Evolutionary conservation across 2,329 filamentous ascomycete species (phyloP).

Genomic region (Neofusicoccum parvum): DNA sequence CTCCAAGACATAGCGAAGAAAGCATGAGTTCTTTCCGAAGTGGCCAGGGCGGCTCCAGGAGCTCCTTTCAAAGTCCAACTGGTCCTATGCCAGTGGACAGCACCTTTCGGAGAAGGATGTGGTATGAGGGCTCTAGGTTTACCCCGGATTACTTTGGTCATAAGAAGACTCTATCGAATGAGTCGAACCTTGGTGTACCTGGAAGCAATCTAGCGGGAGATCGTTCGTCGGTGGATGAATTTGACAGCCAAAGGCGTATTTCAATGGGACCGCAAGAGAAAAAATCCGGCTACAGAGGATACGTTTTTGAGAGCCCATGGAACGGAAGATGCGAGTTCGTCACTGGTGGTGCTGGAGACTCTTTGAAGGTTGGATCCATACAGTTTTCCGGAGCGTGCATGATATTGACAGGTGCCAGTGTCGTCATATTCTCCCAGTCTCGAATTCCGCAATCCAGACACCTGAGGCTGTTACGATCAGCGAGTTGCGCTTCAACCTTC

Average conservation of each 20-base stretch:
- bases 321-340: slow-evolving; percentile 83
- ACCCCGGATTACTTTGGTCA: slow-evolving; percentile 44
- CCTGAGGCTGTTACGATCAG: slow-evolving; percentile 61
- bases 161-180: slow-evolving; percentile 36
- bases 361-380: slow-evolving; percentile 54
- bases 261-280: slow-evolving; percentile 41
- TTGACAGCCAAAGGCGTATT: neutral
- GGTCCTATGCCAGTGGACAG: slow-evolving; percentile 21
- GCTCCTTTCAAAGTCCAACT: slow-evolving; percentile 26
- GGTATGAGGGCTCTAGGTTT: slow-evolving; percentile 50
- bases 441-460: slow-evolving; percentile 32
- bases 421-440: slow-evolving; percentile 66
- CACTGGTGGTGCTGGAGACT: slow-evolving; percentile 74
- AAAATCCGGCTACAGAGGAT: slow-evolving; percentile 60
- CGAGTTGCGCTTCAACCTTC: slow-evolving; percentile 88
- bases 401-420: slow-evolving; percentile 49
- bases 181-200: slow-evolving; percentile 47
- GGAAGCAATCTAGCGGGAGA: neutral
- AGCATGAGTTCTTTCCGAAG: slow-evolving; percentile 3
- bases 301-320: slow-evolving; percentile 85
- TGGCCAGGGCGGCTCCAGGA: slow-evolving; percentile 3
- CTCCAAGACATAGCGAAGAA: slow-evolving; percentile 13
- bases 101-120: slow-evolving; percentile 50
- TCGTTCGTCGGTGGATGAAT: slow-evolving; percentile 1
- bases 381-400: neutral